Percentiles rank a stretch among this genome's conserved stretches.
Evolutionary conservation across 306 rosid genomes (phyloP).

Genomic region (Alnus rubra): DNA sequence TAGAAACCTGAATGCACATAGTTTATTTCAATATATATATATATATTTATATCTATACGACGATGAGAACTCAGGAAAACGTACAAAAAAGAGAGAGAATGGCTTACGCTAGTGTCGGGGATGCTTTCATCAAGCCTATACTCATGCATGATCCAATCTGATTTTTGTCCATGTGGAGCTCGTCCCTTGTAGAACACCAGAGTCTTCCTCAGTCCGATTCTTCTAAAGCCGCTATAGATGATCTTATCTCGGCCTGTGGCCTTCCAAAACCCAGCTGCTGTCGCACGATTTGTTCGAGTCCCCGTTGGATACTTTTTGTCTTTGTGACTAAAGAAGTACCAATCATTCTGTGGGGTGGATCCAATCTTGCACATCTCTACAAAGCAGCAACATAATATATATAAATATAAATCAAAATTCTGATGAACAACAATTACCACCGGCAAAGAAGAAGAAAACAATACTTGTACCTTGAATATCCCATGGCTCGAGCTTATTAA

Average conservation of each 20-base stretch:
- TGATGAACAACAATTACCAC: neutral
- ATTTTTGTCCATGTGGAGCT: conserved; percentile 67
- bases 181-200: conserved; percentile 61
- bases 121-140: conserved; percentile 53
- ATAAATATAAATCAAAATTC: neutral
- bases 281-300: conserved; percentile 61
- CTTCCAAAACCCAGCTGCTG: conserved; percentile 64
- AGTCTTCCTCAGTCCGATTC: conserved; percentile 61
- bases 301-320: conserved; percentile 68
- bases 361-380: conserved; percentile 64
- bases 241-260: conserved; percentile 66
- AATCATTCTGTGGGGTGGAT: conserved; percentile 59
- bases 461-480: conserved; percentile 53
- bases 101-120: conserved; percentile 40
- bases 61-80: no score
- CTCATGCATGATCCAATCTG: conserved; percentile 72
- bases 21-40: neutral
- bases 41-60: neutral
- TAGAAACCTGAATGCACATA: conserved; percentile 34
- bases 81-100: neutral
- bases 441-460: neutral
- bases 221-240: conserved; percentile 44
- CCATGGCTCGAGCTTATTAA: conserved; percentile 69
- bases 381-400: neutral
- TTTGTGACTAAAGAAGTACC: conserved; percentile 69